Conservation (phyloP, 2,329 filamentous ascomycete species). For the Aschersonia sp. region DNA sequence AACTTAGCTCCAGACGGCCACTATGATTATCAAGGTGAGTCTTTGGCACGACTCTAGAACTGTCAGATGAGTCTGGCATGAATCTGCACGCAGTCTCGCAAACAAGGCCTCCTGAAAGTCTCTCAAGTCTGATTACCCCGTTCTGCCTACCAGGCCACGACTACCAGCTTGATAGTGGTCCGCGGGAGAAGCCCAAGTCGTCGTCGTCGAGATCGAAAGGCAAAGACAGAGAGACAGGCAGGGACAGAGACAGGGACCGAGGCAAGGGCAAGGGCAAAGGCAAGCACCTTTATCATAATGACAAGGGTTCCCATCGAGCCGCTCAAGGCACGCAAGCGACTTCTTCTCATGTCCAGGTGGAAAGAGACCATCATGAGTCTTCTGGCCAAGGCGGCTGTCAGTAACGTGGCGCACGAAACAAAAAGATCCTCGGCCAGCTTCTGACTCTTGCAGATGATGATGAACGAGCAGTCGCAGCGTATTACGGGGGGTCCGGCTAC, state of each 20-base stretch:
- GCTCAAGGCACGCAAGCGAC: not conserved
- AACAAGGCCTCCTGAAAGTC: not conserved
- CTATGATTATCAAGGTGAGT: slow-evolving; percentile 2
- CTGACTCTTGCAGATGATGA: not conserved
- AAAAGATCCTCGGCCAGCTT: not conserved
- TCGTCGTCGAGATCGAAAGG: not conserved
- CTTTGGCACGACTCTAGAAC: not conserved
- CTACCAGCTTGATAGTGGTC: not conserved
- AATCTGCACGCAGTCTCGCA: not conserved
- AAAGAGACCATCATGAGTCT: not conserved
- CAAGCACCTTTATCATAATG: not conserved
- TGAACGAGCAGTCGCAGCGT: not conserved
- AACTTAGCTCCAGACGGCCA: slow-evolving; percentile 1
- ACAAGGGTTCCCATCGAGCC: not conserved
- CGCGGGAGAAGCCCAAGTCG: not conserved
- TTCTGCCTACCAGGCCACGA: not conserved
- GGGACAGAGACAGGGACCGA: not conserved
- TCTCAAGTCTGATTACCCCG: not conserved
- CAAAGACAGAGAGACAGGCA: not conserved
- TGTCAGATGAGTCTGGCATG: not conserved
- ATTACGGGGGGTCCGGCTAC: not conserved
- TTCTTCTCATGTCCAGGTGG: not conserved
- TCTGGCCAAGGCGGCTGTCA: not conserved
- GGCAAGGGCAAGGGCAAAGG: not conserved
- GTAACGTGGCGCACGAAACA: not conserved